Conservation (phyloP, 768 basidiomycete genomes). For the Sistotremastrum suecicum region DNA sequence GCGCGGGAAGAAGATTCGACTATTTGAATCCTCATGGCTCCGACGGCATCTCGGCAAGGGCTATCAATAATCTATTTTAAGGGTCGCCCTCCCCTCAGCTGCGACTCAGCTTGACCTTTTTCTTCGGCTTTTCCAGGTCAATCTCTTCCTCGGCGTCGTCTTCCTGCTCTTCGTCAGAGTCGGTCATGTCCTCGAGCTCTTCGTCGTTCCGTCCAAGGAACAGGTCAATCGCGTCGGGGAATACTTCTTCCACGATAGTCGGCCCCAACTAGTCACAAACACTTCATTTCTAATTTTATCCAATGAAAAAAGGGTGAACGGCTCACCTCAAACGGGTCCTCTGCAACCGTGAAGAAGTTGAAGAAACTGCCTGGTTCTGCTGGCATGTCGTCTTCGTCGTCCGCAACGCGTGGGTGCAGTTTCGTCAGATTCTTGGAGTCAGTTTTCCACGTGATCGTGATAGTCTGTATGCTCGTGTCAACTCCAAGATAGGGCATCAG, state of each 20-base stretch:
- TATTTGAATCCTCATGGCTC: background rate
- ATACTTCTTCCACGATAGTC: slow-evolving; percentile 61
- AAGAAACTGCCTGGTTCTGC: slow-evolving; percentile 75
- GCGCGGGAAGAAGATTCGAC: too few relatives aligned
- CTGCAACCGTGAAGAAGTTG: slow-evolving; percentile 64
- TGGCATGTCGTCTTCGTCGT: slow-evolving; percentile 41
- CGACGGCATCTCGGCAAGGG: background rate
- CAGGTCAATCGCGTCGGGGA: slow-evolving; percentile 68
- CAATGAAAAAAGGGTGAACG: background rate
- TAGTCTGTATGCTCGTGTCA: slow-evolving; percentile 26
- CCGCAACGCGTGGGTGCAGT: slow-evolving; percentile 51
- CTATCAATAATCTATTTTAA: slow-evolving; percentile 8
- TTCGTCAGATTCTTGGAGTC: slow-evolving; percentile 64
- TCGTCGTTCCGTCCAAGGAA: slow-evolving; percentile 61
- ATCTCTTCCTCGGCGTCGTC: slow-evolving; percentile 70
- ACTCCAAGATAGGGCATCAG: too few relatives aligned
- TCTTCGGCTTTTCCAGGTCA: slow-evolving; percentile 75
- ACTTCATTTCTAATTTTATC: background rate
- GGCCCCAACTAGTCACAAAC: slow-evolving; percentile 44
- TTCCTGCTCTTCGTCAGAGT: slow-evolving; percentile 55
- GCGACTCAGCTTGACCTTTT: slow-evolving; percentile 33
- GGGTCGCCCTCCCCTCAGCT: slow-evolving; percentile 21
- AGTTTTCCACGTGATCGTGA: slow-evolving; percentile 72
- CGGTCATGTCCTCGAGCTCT: slow-evolving; percentile 50
- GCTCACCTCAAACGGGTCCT: slow-evolving; percentile 58